Percentiles rank a stretch among this genome's conserved stretches.
Conservation (phyloP, 2,329 filamentous ascomycete species). For the Paraconiothyrium brasiliense region DNA sequence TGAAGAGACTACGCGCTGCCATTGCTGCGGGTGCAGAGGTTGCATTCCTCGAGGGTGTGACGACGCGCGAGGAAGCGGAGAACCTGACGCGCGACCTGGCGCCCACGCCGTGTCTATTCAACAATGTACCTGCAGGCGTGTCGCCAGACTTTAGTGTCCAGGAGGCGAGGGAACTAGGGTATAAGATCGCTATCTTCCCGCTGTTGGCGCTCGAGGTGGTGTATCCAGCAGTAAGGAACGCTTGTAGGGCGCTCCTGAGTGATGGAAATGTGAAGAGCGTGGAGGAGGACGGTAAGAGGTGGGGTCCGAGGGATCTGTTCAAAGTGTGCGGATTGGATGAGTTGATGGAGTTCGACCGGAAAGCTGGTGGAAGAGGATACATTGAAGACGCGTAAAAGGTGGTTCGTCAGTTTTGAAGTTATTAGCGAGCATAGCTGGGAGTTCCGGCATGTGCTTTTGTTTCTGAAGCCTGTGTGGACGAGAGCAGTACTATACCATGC, state of each 20-base stretch:
- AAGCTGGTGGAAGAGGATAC: constrained; percentile 54
- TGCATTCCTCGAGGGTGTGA: constrained; percentile 68
- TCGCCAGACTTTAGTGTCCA: constrained; percentile 63
- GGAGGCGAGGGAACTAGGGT: constrained; percentile 66
- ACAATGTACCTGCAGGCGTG: constrained; percentile 66
- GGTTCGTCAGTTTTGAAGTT: neutral
- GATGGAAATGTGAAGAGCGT: constrained; percentile 40
- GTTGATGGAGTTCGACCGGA: constrained; percentile 60
- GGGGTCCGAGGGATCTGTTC: constrained; percentile 61
- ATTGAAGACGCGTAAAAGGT: constrained; percentile 25
- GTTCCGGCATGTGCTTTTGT: neutral
- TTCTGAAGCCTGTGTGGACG: neutral
- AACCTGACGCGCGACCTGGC: constrained; percentile 59
- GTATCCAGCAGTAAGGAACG: constrained; percentile 43
- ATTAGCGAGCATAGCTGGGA: constrained; percentile 8
- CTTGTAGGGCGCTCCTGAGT: constrained; percentile 39
- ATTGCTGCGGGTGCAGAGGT: constrained; percentile 67
- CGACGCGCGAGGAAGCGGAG: constrained; percentile 60
- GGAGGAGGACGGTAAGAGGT: constrained; percentile 54
- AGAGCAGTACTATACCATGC: neutral
- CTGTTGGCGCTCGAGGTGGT: constrained; percentile 41
- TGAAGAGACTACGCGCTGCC: constrained; percentile 61
- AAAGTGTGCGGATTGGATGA: constrained; percentile 63
- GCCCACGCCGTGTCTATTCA: constrained; percentile 63
- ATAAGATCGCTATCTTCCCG: constrained; percentile 68